A percentile compares a stretch with the other conserved stretches of the same genome.
These are phyloP conservation scores for Pseudogymnoascus sp. DNA, from an alignment of 2,329 filamentous ascomycete species.

Conservation along the genomic window DNA sequence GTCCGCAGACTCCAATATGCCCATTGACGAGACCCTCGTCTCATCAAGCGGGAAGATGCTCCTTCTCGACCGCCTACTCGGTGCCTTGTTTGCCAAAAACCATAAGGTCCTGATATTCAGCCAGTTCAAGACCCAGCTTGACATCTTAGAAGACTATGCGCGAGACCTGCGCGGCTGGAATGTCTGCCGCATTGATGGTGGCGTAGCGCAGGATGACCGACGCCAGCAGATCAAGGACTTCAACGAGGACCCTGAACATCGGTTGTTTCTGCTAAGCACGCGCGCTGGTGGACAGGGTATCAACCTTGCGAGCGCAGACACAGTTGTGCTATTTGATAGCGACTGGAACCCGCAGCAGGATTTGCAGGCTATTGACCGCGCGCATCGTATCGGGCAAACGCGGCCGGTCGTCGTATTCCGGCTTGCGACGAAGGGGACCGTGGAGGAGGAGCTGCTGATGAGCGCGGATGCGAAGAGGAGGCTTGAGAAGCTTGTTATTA, in stretches of 20 bases:
- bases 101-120: conserved; percentile 96
- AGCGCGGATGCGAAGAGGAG: conserved; percentile 87
- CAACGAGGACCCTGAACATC: conserved; percentile 57
- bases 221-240: conserved; percentile 66
- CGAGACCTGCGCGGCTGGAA: conserved; percentile 69
- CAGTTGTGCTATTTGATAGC: conserved; percentile 82
- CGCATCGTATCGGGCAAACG: conserved; percentile 90
- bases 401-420: conserved; percentile 88
- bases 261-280: conserved; percentile 82
- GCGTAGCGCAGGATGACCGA: conserved; percentile 67
- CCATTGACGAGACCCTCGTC: conserved; percentile 72
- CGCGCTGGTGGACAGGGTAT: conserved; percentile 92
- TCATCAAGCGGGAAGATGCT: conserved; percentile 94
- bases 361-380: conserved; percentile 90
- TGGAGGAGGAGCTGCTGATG: conserved; percentile 79
- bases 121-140: conserved; percentile 90
- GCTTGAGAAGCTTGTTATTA: conserved; percentile 90
- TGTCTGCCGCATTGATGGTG: conserved; percentile 84
- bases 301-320: conserved; percentile 86
- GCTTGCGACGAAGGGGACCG: conserved; percentile 84
- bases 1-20: conserved; percentile 48
- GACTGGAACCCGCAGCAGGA: conserved; percentile 98
- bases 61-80: conserved; percentile 78
- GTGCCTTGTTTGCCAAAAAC: conserved; percentile 60
- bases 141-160: conserved; percentile 85